A percentile compares a stretch with the other conserved stretches of the same genome.
Conservation (phyloP, 768 basidiomycete genomes). For the Termitomyces sp. region DNA sequence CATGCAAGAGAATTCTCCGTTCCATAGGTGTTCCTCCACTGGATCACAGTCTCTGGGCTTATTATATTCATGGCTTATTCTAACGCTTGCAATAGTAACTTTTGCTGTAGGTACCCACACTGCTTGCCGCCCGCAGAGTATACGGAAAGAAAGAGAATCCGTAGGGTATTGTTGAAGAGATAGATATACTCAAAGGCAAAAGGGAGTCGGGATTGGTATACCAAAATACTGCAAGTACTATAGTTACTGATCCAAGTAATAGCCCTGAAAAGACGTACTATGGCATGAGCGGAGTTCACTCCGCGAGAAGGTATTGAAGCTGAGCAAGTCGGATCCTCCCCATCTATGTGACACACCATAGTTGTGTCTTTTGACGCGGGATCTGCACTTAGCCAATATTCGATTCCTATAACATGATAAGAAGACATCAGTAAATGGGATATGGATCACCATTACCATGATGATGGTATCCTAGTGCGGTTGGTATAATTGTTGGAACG, state of each 20-base stretch:
- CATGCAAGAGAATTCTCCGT: not conserved
- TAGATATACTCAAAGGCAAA: conserved; percentile 23
- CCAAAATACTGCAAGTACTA: conserved; percentile 30
- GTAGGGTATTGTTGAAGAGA: not conserved
- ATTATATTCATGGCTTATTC: not conserved
- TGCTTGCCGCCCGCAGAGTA: not conserved
- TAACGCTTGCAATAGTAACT: not conserved
- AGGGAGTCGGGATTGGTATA: conserved; percentile 28
- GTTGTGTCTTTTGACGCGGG: conserved; percentile 34
- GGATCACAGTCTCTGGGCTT: not conserved
- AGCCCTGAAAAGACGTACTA: conserved; percentile 20
- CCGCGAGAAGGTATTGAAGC: conserved; percentile 41
- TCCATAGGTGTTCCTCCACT: not conserved
- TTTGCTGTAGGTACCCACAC: not conserved
- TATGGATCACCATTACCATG: conserved; percentile 31
- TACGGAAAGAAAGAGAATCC: not conserved
- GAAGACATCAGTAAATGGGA: not conserved
- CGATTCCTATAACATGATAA: conserved; percentile 29
- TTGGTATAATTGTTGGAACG: conserved; percentile 49
- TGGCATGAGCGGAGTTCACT: conserved; percentile 41
- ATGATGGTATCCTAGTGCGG: conserved; percentile 44
- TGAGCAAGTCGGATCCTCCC: conserved; percentile 47
- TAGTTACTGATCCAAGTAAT: not conserved
- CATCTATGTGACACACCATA: conserved; percentile 33
- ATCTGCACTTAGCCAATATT: conserved; percentile 44